Evolutionary conservation across 2,329 filamentous ascomycete species (phyloP).

Genomic region (Exophiala mesophila): DNA sequence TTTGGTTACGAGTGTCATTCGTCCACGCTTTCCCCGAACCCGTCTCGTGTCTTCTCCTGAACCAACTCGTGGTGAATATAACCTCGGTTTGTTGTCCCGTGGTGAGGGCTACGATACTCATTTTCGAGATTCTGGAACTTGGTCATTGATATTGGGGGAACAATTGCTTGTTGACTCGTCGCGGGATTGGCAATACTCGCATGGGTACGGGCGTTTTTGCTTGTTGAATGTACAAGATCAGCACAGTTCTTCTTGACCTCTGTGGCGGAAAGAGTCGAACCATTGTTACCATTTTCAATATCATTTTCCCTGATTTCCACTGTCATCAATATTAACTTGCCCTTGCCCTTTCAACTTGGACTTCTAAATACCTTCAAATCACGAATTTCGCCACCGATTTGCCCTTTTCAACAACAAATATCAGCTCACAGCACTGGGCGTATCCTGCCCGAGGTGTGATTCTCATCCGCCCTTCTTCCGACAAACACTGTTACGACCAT

Average conservation of each 20-base stretch:
- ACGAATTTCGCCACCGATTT: not conserved
- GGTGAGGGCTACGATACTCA: too few relatives aligned
- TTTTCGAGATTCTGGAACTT: too few relatives aligned
- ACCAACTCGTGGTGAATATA: too few relatives aligned
- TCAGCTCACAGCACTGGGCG: too few relatives aligned
- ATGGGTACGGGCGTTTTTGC: not conserved
- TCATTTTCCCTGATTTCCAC: not conserved
- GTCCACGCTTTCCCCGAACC: too few relatives aligned
- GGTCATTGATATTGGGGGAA: not conserved
- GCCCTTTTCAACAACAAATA: not conserved
- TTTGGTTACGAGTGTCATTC: too few relatives aligned
- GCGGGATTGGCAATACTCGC: not conserved
- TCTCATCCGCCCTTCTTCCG: not conserved
- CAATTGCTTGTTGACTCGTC: not conserved
- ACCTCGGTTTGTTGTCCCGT: too few relatives aligned
- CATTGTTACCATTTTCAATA: not conserved
- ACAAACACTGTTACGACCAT: slow-evolving; percentile 66
- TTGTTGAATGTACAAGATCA: not conserved
- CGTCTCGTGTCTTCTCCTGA: too few relatives aligned
- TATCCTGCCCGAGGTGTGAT: too few relatives aligned
- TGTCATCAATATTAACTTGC: not conserved
- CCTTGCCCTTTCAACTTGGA: not conserved
- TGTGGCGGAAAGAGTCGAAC: not conserved
- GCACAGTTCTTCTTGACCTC: not conserved
- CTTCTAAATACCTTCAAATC: not conserved